Base-by-base conservation (phyloP, 2,329 filamentous ascomycete species). In the Pseudogymnoascus sp. region DNA sequence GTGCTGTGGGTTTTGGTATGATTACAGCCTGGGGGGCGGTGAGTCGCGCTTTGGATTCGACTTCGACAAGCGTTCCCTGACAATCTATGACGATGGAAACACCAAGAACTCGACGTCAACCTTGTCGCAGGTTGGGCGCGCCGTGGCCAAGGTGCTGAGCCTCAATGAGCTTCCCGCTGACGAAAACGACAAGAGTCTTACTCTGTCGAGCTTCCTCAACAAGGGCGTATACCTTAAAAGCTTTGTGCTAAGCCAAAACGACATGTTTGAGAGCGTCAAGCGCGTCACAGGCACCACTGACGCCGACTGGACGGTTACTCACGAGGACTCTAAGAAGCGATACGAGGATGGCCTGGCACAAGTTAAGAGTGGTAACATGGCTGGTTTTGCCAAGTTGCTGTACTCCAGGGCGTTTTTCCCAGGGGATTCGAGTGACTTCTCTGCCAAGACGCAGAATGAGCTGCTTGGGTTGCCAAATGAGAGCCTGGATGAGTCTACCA, bases 11-110 rank as follows among this genome's bases (percentile, higher is more conserved):
- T 82, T 82, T 67, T 84, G 82, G 81, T 84, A 82, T 69, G 79
- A 84, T 59, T 82, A 76, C 65, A 81, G 78, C 61, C 69, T 84
- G 2, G 77, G 72, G 5, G 3, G 71, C 70, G 0, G 42, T 67
- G 14, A 49, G 65, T 21, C 69, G 71, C 43, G 43, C 21, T 82
- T 75, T 64, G 83, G 83, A 0, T 82, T 84, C 70, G 79, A 84
- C 62, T 73, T 84, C 49, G 67, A 72, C 6, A 75, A 78, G 40
- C 72, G 72, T 0, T 71, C 69, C 5, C 69, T 79, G 9, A 79
- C 77, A 0, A 69, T 83, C n/a, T 83, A 77, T 63, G 84, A 85
- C 65, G 82, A 84, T 28, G 81, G 82, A 1, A 75, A 75, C 12
- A 77, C 73, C 5, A 75, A 71, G 38, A 76, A 80, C 62, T 78